phyloP scores from a whole-genome alignment of 306 rosid genomes.

The Begonia masoniana region DNA sequence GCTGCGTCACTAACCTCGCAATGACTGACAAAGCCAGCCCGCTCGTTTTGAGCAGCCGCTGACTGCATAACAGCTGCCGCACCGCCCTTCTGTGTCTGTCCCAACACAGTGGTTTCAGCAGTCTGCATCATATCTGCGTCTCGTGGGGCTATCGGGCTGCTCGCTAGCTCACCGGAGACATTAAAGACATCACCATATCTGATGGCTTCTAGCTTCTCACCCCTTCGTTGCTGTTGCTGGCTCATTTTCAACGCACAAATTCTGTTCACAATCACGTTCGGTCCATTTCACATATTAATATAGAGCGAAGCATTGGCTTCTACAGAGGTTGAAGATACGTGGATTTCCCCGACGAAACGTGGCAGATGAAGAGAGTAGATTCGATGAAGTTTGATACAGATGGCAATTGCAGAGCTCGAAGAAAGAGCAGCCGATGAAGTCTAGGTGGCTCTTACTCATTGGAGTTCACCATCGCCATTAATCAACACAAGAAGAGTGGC shows the following conservation, averaged over 20 bases:
- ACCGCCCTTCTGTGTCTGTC: slow-evolving; percentile 45
- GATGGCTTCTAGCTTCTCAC: slow-evolving; percentile 19
- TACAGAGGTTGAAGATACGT: not conserved
- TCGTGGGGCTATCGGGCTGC: slow-evolving; percentile 41
- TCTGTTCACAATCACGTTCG: not conserved
- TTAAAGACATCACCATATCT: slow-evolving; percentile 55
- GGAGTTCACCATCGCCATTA: not conserved
- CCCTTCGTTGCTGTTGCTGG: slow-evolving; percentile 36
- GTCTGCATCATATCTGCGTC: slow-evolving; percentile 85
- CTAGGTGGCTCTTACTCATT: not conserved
- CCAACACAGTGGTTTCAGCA: slow-evolving; percentile 41
- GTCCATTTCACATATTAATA: not conserved
- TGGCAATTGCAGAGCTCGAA: not conserved
- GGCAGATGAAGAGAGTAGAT: not conserved
- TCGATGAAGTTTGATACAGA: not conserved
- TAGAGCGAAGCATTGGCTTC: not conserved
- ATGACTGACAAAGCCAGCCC: slow-evolving; percentile 34
- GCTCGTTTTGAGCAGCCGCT: slow-evolving; percentile 45
- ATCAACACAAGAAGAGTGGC: not conserved
- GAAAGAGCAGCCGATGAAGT: not conserved
- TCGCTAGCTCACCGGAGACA: slow-evolving; percentile 44
- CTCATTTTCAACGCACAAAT: slow-evolving; percentile 23
- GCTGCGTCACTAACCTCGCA: slow-evolving; percentile 29
- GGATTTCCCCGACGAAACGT: not conserved
- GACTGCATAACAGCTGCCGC: slow-evolving; percentile 54